Evolutionary conservation across 2,329 filamentous ascomycete species (phyloP).

Genomic region (Diplodia seriata): DNA sequence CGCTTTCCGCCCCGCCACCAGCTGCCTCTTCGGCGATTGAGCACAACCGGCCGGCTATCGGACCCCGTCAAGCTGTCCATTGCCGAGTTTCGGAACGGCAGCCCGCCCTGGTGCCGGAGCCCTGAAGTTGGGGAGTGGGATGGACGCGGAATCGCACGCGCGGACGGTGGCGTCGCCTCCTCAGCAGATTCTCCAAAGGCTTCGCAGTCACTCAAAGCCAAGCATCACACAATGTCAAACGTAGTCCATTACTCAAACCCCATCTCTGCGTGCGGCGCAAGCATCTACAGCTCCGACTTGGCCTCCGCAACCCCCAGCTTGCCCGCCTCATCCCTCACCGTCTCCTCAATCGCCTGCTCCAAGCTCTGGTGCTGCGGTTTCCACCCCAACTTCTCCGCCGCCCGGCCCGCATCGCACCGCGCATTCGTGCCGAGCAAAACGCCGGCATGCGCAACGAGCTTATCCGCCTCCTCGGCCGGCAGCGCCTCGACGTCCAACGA

Average conservation of each 20-base stretch:
- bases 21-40: too few relatives aligned
- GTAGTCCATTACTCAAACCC: background rate
- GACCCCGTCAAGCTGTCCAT: too few relatives aligned
- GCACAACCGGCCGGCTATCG: too few relatives aligned
- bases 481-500: conserved; percentile 48
- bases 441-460: conserved; percentile 56
- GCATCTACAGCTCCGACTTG: background rate
- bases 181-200: too few relatives aligned
- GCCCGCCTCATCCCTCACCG: background rate
- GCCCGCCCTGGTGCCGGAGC: too few relatives aligned
- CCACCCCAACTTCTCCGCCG: conserved; percentile 65
- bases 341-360: conserved; percentile 2
- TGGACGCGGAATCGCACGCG: too few relatives aligned
- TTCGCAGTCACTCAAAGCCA: too few relatives aligned
- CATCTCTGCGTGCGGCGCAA: background rate
- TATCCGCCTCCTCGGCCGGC: conserved; percentile 53
- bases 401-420: conserved; percentile 61
- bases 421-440: conserved; percentile 68
- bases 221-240: background rate
- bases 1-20: too few relatives aligned
- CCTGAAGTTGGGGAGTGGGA: too few relatives aligned
- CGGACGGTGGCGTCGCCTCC: too few relatives aligned
- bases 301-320: background rate
- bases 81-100: too few relatives aligned
- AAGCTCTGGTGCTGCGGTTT: conserved; percentile 53